Conservation (phyloP, 352 stramenopile genomes). For the Phytophthora fragariae region DNA sequence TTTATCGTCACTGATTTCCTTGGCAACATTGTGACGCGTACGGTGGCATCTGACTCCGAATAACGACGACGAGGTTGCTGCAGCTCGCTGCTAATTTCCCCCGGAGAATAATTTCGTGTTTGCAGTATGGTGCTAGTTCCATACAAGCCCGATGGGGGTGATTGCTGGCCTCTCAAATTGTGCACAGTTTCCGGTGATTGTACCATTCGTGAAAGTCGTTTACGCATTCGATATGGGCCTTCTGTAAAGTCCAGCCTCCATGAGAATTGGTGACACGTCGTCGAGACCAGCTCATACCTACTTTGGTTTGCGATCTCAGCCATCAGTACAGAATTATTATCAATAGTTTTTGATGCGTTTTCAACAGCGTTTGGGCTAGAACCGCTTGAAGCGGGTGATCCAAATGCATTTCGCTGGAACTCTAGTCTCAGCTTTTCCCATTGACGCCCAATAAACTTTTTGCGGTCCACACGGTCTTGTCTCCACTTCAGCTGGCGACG, state of each 20-base stretch:
- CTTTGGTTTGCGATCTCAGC: slow-evolving; percentile 15
- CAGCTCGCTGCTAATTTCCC: not conserved
- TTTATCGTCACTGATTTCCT: slow-evolving; percentile 1
- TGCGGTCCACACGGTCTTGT: slow-evolving; percentile 68
- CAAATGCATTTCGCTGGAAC: slow-evolving; percentile 27
- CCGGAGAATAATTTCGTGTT: not conserved
- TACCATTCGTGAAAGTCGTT: slow-evolving; percentile 45
- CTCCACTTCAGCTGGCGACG: slow-evolving; percentile 68
- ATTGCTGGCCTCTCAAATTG: slow-evolving; percentile 24
- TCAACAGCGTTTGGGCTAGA: not conserved
- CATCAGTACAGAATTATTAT: slow-evolving; percentile 26
- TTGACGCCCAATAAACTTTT: slow-evolving; percentile 70
- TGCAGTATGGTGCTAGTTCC: not conserved
- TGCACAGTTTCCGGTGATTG: slow-evolving; percentile 5
- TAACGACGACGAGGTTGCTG: slow-evolving; percentile 22
- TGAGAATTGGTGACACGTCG: slow-evolving; percentile 1
- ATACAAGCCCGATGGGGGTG: slow-evolving; percentile 11
- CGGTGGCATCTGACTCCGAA: slow-evolving; percentile 34
- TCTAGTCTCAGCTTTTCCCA: slow-evolving; percentile 51
- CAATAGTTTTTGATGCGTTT: not conserved
- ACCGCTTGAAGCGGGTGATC: not conserved
- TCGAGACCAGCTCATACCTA: slow-evolving; percentile 11
- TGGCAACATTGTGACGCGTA: not conserved
- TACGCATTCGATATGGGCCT: slow-evolving; percentile 73
- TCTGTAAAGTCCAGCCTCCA: slow-evolving; percentile 74